phyloP scores from a whole-genome alignment of 495 filamentous ascomycete species.

The Collariella sp. region DNA sequence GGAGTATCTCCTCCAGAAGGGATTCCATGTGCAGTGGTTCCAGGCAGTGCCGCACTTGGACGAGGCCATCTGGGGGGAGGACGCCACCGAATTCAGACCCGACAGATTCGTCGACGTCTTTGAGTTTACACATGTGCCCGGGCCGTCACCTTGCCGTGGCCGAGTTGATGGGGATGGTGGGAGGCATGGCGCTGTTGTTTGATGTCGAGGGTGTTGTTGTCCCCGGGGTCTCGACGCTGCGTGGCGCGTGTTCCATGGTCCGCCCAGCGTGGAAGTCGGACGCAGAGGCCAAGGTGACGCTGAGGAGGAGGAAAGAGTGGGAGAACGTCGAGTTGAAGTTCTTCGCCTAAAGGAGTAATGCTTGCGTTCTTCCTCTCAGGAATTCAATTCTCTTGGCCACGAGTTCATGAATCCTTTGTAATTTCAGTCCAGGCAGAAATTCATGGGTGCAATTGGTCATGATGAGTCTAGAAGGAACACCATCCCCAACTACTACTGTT shows the following conservation, averaged over 20 bases:
- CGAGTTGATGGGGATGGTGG: conserved; percentile 32
- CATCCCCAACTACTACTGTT: no score
- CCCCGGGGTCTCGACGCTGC: background rate
- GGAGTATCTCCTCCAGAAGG: conserved; percentile 32
- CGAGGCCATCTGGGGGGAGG: conserved; percentile 28
- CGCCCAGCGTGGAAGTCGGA: background rate
- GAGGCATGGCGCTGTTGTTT: conserved; percentile 30
- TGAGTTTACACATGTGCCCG: conserved; percentile 41
- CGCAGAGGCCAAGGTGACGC: background rate
- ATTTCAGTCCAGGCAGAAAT: no score
- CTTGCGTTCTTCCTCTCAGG: no score
- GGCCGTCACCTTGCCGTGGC: conserved; percentile 37
- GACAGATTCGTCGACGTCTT: conserved; percentile 29
- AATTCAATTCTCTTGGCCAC: no score
- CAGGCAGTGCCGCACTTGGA: conserved; percentile 20
- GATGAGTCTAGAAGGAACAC: no score
- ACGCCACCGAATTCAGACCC: conserved; percentile 23
- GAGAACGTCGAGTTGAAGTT: conserved; percentile 22
- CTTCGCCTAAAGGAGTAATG: no score
- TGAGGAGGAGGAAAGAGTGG: conserved; percentile 20
- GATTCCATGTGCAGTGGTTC: conserved; percentile 22
- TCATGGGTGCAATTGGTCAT: no score
- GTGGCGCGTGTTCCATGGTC: conserved; percentile 2
- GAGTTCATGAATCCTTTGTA: no score
- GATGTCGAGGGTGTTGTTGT: conserved; percentile 22